Evolutionary conservation across 768 basidiomycete genomes (phyloP).

Genomic region (Amanita subjunquillea): DNA sequence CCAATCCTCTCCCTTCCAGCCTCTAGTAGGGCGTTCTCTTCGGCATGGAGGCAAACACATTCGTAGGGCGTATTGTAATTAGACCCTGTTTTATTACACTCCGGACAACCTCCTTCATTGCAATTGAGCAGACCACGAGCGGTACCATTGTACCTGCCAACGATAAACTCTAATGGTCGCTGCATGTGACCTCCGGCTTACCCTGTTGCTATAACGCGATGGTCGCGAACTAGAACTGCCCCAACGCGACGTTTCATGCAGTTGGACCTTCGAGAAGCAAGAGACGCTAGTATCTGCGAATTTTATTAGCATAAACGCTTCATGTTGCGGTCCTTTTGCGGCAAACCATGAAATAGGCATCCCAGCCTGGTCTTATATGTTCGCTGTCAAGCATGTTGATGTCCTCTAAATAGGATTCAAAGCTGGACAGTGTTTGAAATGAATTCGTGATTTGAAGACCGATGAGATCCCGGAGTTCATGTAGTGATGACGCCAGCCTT

Average conservation of each 20-base stretch:
- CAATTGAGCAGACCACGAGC: constrained; percentile 87
- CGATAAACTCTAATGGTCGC: neutral
- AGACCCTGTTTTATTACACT: constrained; percentile 54
- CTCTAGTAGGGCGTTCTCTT: constrained; percentile 94
- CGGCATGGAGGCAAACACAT: constrained; percentile 93
- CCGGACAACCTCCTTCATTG: constrained; percentile 79
- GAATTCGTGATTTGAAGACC: constrained; percentile 55
- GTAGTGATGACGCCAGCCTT: constrained; percentile 17
- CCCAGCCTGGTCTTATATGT: constrained; percentile 84
- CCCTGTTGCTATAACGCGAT: constrained; percentile 75
- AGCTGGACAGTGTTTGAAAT: constrained; percentile 40
- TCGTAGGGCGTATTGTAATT: constrained; percentile 46
- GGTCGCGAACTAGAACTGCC: constrained; percentile 81
- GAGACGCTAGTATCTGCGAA: constrained; percentile 70
- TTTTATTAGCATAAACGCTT: neutral
- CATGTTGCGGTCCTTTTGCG: neutral
- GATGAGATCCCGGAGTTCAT: constrained; percentile 36
- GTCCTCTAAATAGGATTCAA: constrained; percentile 55
- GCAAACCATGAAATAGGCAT: constrained; percentile 91
- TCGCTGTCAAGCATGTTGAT: constrained; percentile 64
- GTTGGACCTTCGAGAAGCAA: constrained; percentile 85
- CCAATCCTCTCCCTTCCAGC: constrained; percentile 90
- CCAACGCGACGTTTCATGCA: constrained; percentile 98
- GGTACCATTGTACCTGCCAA: constrained; percentile 87
- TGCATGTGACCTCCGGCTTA: constrained; percentile 18